Percentiles rank a stretch among this genome's conserved stretches.
Conservation (phyloP, 2,329 filamentous ascomycete species). For the Curvularia spicifera region DNA sequence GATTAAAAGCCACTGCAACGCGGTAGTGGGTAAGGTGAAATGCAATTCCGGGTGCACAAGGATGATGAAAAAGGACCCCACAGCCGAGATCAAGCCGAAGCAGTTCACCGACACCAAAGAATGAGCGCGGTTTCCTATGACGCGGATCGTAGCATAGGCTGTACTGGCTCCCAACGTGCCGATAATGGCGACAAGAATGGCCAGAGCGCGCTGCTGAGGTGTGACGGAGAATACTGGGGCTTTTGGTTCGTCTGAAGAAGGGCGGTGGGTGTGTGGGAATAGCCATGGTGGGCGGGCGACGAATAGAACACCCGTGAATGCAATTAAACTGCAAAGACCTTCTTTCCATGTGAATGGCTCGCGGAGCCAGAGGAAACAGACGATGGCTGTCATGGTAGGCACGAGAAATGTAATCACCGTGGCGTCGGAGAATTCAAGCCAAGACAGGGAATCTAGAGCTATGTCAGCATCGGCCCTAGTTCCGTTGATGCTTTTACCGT, state of each 20-base stretch:
- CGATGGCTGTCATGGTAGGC: conserved; percentile 76
- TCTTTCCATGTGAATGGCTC: conserved; percentile 81
- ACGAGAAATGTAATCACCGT: conserved; percentile 86
- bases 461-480: background rate
- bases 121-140: conserved; percentile 79
- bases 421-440: conserved; percentile 81
- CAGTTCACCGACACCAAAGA: conserved; percentile 70
- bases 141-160: conserved; percentile 75
- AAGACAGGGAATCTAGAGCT: conserved; percentile 65
- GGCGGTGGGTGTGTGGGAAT: conserved; percentile 46
- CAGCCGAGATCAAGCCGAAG: conserved; percentile 71
- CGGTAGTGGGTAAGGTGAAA: conserved; percentile 60
- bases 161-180: conserved; percentile 75
- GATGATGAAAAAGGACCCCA: conserved; percentile 68
- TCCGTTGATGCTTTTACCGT: background rate
- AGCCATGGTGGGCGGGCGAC: conserved; percentile 74
- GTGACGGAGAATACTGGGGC: conserved; percentile 47
- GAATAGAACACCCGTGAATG: conserved; percentile 76
- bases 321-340: conserved; percentile 74
- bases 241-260: conserved; percentile 37
- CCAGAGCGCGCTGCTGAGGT: conserved; percentile 68
- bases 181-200: conserved; percentile 71
- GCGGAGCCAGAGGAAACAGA: conserved; percentile 74
- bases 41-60: conserved; percentile 60
- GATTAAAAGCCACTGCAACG: conserved; percentile 70